Percentiles rank a stretch among this genome's conserved stretches.
Conservation (phyloP, 768 basidiomycete species). For the Tulasnella calospora region DNA sequence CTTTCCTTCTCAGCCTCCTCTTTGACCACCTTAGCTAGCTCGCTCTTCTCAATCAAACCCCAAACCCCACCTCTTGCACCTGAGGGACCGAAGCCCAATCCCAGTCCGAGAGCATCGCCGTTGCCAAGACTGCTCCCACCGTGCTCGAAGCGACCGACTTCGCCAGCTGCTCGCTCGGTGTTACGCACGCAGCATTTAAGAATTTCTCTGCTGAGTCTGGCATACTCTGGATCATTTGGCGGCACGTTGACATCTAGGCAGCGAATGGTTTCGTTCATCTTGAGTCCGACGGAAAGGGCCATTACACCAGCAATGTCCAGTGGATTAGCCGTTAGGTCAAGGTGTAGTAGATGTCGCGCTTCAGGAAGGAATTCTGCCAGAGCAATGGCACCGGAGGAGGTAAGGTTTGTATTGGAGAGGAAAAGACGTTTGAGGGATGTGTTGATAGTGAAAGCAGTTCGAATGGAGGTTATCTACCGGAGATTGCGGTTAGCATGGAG, state of each 20-base stretch:
- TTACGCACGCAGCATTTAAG: conserved; percentile 87
- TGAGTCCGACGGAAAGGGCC: conserved; percentile 82
- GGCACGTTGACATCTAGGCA: conserved; percentile 93
- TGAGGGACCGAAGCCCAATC: conserved; percentile 20
- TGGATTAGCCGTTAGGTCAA: conserved; percentile 80
- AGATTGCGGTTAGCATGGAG: conserved; percentile 48
- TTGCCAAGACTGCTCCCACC: conserved; percentile 29
- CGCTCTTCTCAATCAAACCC: conserved; percentile 82
- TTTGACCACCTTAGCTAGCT: conserved; percentile 56
- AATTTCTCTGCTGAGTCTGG: conserved; percentile 83
- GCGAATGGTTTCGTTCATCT: conserved; percentile 74
- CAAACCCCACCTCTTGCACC: conserved; percentile 63
- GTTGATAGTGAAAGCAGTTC: conserved; percentile 90
- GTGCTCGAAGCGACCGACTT: conserved; percentile 40
- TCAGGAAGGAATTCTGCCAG: conserved; percentile 96
- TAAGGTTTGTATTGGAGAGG: conserved; percentile 75
- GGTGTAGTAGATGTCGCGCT: conserved; percentile 76
- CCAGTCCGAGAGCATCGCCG: conserved; percentile 29
- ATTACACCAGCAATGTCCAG: conserved; percentile 88
- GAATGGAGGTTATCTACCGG: conserved; percentile 53
- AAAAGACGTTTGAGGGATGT: conserved; percentile 87
- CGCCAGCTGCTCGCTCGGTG: conserved; percentile 57
- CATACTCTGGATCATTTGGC: conserved; percentile 74
- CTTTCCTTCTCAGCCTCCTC: conserved; percentile 36
- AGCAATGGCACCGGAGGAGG: conserved; percentile 82